Conservation (phyloP, 2,329 filamentous ascomycete genomes). For the Drechslera avenae region DNA sequence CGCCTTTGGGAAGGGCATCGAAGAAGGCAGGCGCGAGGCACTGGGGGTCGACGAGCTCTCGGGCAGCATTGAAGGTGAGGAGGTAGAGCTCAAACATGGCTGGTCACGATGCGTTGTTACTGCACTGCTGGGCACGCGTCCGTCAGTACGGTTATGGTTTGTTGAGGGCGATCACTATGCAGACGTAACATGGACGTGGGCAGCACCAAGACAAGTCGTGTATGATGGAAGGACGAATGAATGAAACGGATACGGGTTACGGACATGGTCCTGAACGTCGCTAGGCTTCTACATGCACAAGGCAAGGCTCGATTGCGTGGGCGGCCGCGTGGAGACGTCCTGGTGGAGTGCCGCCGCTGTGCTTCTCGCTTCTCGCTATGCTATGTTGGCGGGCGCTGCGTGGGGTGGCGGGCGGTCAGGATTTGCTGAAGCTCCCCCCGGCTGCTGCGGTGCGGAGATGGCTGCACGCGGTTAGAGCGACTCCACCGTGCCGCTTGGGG, state of each 20-base stretch:
- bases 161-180: slow-evolving; percentile 18
- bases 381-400: neutral
- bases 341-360: neutral
- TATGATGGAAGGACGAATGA: neutral
- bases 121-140: slow-evolving; percentile 15
- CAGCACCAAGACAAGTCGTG: neutral
- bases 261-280: too few species aligned
- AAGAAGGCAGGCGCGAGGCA: slow-evolving; percentile 73
- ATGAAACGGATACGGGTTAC: too few species aligned
- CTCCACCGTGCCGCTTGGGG: slow-evolving; percentile 24
- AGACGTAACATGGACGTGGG: neutral
- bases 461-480: neutral
- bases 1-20: slow-evolving; percentile 44
- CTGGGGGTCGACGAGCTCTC: slow-evolving; percentile 69
- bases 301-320: neutral
- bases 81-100: slow-evolving; percentile 70
- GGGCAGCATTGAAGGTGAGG: slow-evolving; percentile 88
- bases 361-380: neutral
- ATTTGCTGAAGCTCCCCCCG: slow-evolving; percentile 11
- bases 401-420: slow-evolving; percentile 13
- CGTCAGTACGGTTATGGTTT: slow-evolving; percentile 28
- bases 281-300: too few species aligned
- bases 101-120: neutral
- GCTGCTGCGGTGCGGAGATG: slow-evolving; percentile 10
- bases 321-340: neutral